Percentiles rank a stretch among this genome's conserved stretches.
Conservation (phyloP, 371 early-diverging fungal species). For the Phascolomyces articulosus region DNA sequence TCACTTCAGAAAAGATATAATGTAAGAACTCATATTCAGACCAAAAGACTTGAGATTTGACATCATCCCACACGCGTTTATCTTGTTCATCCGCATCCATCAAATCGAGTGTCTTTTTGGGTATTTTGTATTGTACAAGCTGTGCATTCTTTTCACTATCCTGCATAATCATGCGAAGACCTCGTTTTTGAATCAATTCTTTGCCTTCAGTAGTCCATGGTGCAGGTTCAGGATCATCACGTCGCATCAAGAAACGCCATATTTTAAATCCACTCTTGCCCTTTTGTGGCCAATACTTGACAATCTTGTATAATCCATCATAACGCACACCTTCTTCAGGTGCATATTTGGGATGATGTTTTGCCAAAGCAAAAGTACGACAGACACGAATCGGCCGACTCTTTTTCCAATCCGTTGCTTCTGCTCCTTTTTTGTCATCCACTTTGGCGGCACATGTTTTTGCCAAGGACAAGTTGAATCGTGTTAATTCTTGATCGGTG, state of each 20-base stretch:
- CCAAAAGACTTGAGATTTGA: conserved; percentile 25
- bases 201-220: conserved; percentile 60
- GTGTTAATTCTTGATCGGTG: conserved; percentile 47
- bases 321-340: conserved; percentile 60
- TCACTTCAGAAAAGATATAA: conserved; percentile 30
- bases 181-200: conserved; percentile 30
- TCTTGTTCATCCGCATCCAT: conserved; percentile 41
- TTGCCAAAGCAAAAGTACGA: conserved; percentile 44
- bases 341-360: conserved; percentile 50
- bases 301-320: conserved; percentile 71
- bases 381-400: conserved; percentile 63
- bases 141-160: conserved; percentile 9
- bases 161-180: conserved; percentile 25
- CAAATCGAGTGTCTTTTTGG: conserved; percentile 10
- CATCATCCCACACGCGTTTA: conserved; percentile 45
- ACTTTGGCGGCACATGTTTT: conserved; percentile 56
- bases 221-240: conserved; percentile 66
- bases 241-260: conserved; percentile 61
- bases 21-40: conserved; percentile 46
- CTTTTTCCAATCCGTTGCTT: conserved; percentile 58
- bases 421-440: conserved; percentile 37
- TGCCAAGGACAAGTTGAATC: conserved; percentile 59
- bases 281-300: conserved; percentile 63
- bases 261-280: conserved; percentile 38
- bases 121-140: conserved; percentile 22